Evolutionary conservation across 306 rosid species (phyloP).

Genomic region (Cicer arietinum): DNA sequence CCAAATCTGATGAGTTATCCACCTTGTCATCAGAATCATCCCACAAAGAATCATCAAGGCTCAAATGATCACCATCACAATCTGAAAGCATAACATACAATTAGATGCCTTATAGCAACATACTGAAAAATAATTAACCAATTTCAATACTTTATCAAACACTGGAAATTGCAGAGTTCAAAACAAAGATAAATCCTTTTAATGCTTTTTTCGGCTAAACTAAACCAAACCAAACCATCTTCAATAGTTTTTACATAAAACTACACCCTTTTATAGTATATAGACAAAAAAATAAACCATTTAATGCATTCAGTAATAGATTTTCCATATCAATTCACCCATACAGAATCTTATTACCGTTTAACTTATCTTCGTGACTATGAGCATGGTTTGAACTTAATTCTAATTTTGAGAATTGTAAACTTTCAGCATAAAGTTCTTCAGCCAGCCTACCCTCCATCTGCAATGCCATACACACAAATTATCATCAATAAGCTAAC

Average conservation of each 20-base stretch:
- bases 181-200: not conserved
- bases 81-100: constrained; percentile 48
- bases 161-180: not conserved
- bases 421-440: constrained; percentile 76
- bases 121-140: constrained; percentile 4
- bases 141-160: not conserved
- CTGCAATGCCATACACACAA: constrained; percentile 45
- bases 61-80: constrained; percentile 50
- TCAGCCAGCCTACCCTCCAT: constrained; percentile 75
- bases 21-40: constrained; percentile 57
- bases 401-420: constrained; percentile 56
- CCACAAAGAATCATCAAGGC: constrained; percentile 51
- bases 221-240: not conserved
- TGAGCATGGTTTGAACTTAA: constrained; percentile 38
- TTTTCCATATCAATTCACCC: constrained; percentile 31
- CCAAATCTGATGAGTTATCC: constrained; percentile 56
- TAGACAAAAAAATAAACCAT: constrained; percentile 25
- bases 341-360: constrained; percentile 48
- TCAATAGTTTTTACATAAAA: not conserved
- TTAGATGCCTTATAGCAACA: constrained; percentile 34
- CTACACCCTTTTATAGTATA: constrained; percentile 1
- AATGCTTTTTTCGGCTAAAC: not conserved
- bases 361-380: constrained; percentile 36
- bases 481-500: constrained; percentile 9
- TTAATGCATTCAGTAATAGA: not conserved